A percentile compares a stretch with the other conserved stretches of the same genome.
Evolutionary conservation across 345 rosid species (phyloP).

Genomic region (Geranium rotundifolium): DNA sequence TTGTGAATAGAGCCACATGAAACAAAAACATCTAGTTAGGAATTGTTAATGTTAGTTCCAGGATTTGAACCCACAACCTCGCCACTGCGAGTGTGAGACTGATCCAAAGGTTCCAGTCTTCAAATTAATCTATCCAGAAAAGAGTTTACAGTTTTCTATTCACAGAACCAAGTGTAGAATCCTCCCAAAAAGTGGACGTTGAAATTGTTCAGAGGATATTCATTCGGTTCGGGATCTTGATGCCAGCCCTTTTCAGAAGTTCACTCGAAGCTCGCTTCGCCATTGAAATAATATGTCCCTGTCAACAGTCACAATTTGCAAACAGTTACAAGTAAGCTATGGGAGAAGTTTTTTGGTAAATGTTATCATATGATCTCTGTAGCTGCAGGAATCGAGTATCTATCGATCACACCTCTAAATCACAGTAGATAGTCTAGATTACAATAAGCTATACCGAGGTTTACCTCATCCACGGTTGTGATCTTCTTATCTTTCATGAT

Average conservation of each 20-base stretch:
- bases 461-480: slow-evolving; percentile 46
- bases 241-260: slow-evolving; percentile 42
- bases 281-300: slow-evolving; percentile 28
- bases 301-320: slow-evolving; percentile 3
- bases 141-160: too few species aligned
- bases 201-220: slow-evolving; percentile 17
- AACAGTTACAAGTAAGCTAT: background rate
- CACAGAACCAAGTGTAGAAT: too few species aligned
- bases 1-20: too few species aligned
- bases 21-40: too few species aligned
- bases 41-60: too few species aligned
- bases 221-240: slow-evolving; percentile 39
- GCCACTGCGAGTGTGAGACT: too few species aligned
- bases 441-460: background rate
- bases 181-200: too few species aligned
- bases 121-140: too few species aligned
- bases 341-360: background rate
- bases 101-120: too few species aligned
- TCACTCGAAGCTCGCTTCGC: slow-evolving; percentile 38
- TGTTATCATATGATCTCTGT: too few species aligned
- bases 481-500: slow-evolving; percentile 55
- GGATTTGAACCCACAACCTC: too few species aligned
- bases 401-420: background rate
- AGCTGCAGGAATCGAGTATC: background rate
- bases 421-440: background rate